phyloP scores from a whole-genome alignment of 345 rosid species.

The Cardiospermum halicacabum region DNA sequence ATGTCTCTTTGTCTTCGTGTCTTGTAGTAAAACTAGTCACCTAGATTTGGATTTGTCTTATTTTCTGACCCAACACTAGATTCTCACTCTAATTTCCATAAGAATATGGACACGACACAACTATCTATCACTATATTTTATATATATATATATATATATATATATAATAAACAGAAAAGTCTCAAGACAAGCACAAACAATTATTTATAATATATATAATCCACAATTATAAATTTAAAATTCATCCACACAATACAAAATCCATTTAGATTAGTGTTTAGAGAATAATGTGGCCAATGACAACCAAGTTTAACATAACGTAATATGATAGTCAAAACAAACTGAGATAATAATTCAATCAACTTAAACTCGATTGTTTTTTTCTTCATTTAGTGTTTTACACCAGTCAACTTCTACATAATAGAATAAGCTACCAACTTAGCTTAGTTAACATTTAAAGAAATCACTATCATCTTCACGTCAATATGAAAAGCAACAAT shows the following conservation, averaged over 20 bases:
- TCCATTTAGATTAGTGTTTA: too few relatives aligned
- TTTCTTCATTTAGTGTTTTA: background rate
- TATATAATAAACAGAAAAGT: too few relatives aligned
- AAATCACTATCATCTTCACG: background rate
- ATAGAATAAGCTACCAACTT: background rate
- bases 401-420: background rate
- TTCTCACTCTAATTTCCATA: background rate
- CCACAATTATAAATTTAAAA: too few relatives aligned
- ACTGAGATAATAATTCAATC: background rate
- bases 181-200: too few relatives aligned
- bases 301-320: background rate
- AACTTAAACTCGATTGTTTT: background rate
- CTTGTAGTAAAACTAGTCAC: background rate
- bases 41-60: background rate
- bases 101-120: background rate
- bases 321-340: too few relatives aligned
- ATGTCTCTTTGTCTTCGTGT: constrained; percentile 8
- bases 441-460: background rate
- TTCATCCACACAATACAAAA: too few relatives aligned
- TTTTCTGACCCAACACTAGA: constrained; percentile 7
- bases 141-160: too few relatives aligned
- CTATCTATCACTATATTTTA: too few relatives aligned
- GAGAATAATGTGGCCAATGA: background rate
- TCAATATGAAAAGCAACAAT: too few relatives aligned
- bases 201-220: too few relatives aligned